A percentile compares a stretch with the other conserved stretches of the same genome.
Evolutionary conservation across 1,139 yeast species (phyloP).

Genomic region (Tardiomyces digboiensis): DNA sequence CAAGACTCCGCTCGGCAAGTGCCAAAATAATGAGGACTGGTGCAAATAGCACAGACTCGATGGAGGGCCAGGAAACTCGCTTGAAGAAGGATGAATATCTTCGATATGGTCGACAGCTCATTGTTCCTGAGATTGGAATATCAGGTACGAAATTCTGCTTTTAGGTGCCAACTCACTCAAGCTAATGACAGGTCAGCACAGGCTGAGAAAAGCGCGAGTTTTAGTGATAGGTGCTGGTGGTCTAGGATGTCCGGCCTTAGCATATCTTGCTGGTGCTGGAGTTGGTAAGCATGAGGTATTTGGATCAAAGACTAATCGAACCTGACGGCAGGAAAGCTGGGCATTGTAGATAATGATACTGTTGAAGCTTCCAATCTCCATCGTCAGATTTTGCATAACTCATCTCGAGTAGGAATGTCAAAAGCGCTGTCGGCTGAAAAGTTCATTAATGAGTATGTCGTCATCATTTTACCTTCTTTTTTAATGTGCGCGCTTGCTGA

Average conservation of each 20-base stretch:
- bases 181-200: conserved; percentile 40
- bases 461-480: background rate
- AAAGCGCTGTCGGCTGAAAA: conserved; percentile 73
- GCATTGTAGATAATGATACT: conserved; percentile 78
- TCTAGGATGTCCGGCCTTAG: conserved; percentile 84
- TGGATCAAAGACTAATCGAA: too few relatives aligned
- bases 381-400: conserved; percentile 75
- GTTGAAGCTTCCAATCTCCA: conserved; percentile 86
- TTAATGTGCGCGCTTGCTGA: too few relatives aligned
- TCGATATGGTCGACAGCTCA: conserved; percentile 92
- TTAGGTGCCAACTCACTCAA: too few relatives aligned
- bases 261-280: conserved; percentile 84
- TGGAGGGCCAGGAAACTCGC: too few relatives aligned
- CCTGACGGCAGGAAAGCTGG: too few relatives aligned
- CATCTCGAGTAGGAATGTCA: conserved; percentile 51
- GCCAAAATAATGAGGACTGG: too few relatives aligned
- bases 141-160: background rate
- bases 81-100: conserved; percentile 49
- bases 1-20: too few relatives aligned
- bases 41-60: too few relatives aligned
- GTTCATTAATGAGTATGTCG: conserved; percentile 29
- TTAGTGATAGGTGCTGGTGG: conserved; percentile 97
- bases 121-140: conserved; percentile 65
- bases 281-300: too few relatives aligned
- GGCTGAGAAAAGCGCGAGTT: conserved; percentile 46